phyloP scores from a whole-genome alignment of 768 basidiomycete species.

The Pleurotus citrinopileatus region DNA sequence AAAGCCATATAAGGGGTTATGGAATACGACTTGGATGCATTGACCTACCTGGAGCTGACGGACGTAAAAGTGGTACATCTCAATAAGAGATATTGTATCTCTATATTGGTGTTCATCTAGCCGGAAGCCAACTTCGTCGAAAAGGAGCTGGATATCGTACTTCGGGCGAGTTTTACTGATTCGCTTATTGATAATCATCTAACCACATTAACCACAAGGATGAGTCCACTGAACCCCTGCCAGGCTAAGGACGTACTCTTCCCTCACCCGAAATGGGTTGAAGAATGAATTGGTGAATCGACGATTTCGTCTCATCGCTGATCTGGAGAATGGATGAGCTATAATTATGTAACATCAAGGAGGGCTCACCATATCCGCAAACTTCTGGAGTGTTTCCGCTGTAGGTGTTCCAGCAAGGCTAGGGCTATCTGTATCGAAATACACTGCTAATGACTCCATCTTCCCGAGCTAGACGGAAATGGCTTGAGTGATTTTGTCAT shows the following conservation, averaged over 20 bases:
- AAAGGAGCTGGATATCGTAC: constrained; percentile 83
- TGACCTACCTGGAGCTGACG: constrained; percentile 70
- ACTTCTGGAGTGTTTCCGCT: constrained; percentile 66
- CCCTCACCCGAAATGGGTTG: constrained; percentile 97
- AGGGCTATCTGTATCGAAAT: constrained; percentile 90
- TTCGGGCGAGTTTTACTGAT: constrained; percentile 68
- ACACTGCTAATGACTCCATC: constrained; percentile 82
- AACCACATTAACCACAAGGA: constrained; percentile 6
- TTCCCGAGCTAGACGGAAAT: constrained; percentile 63
- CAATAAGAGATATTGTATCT: constrained; percentile 87
- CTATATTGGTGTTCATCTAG: constrained; percentile 94
- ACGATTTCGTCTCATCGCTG: constrained; percentile 39
- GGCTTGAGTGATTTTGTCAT: constrained; percentile 2
- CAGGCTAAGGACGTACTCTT: constrained; percentile 49
- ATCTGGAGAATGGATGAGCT: constrained; percentile 29
- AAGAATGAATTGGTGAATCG: constrained; percentile 86
- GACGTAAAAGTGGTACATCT: constrained; percentile 95
- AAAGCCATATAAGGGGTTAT: constrained; percentile 15
- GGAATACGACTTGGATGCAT: not conserved
- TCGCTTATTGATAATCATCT: constrained; percentile 80
- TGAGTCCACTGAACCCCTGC: constrained; percentile 3
- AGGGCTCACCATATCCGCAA: constrained; percentile 64
- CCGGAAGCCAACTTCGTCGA: constrained; percentile 90
- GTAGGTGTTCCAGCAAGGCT: constrained; percentile 71
- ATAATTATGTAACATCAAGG: not conserved